Evolutionary conservation across 2,329 filamentous ascomycete species (phyloP), one percentile per base, ranked within the genome.

Genomic region (Graphilbum sp.): DNA sequence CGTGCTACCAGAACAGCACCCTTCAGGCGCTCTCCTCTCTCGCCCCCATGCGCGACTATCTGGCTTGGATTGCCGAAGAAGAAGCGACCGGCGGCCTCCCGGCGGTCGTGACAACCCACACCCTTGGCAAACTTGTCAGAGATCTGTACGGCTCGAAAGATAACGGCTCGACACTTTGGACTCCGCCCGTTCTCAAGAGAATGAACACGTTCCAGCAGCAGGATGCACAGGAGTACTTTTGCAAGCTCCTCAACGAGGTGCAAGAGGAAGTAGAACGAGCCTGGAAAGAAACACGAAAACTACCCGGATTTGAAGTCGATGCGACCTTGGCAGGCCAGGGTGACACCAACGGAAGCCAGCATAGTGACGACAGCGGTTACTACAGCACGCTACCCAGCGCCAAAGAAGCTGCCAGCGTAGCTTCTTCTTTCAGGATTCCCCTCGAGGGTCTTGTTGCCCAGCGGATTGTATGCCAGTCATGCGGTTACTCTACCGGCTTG

Each of bases 161-260:
- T 49, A 78, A 83, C 43, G 84, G 84, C 8, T 69, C 67, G 49
- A 79, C 77, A 17, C 63, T 95, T 13, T 94, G 84, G 84, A 86
- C 86, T 7, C 82, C 84, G 0, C 62, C 70, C 1, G 73, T 79
- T 39, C 62, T 95, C 34, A 94, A 94, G 57, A 87, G 78, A 10
- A 92, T 96, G 79, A 88, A 79, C 56, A 94, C 83, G 23, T 93
- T 82, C 73, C 82, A 92, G 48, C 90, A 96, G 54, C 90, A 98
- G 57, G 90, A 98, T 58, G 90, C 90, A 5, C 90, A 96, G 53
- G 90, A 98, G 56, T 98, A 96, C 55, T 95, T 83, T 50, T 88
- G 85, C 15, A 92, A 88, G 50, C 67, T 98, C 13, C 58, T 95
- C 35, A 85, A 88, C 47, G 78, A 87, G 48, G 64, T 94, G 21